Base-by-base conservation (phyloP, 306 rosid species). In the Coriaria nepalensis region DNA sequence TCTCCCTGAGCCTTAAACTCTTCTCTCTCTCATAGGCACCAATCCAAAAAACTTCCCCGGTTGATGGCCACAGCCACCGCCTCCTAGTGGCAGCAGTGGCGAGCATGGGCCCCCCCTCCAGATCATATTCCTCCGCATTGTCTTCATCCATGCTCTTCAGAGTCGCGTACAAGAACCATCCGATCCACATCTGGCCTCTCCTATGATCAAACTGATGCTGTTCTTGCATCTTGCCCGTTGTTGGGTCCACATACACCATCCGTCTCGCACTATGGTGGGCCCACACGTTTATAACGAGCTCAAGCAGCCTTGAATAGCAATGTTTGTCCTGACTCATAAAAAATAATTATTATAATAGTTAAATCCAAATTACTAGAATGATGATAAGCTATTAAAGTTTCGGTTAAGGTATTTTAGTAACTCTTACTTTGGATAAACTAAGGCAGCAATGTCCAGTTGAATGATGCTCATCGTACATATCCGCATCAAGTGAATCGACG, bases 81-180 rank as follows among this genome's bases (percentile, higher is more conserved):
- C 67, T 63, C 0, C 12, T 35, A 7, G 70, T 20, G 29, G 29
- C 3, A 20, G 29, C 29, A 74, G 59, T 60, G 79, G 55, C 78
- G 87, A 0, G 68, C 35, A 56, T 92, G 96, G 8, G 71, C 64
- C 62, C 29, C 29, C 1, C 29, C 29, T 20, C 29, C 29, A 20
- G 29, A 20, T 20, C 29, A 20, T 20, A 20, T 20, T 81, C 78
- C 77, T 86, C 96, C 0, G 96, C 98, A 14, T 82, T 72, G 62
- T 92, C 98, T 55, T 92, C 98, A 37, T 92, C 98, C 98, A 86
- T 79, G 81, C 63, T 75, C 83, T 82, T 92, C 2, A 92, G 73
- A 5, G 68, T 79, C 52, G 40, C 35, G 59, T 63, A 70, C 9
- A 93, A 73, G 80, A 92, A 86, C 96, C 94, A 86, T 53, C 71